Percentiles rank a stretch among this genome's conserved stretches.
Conservation (phyloP, 768 basidiomycete genomes). For the Leccinum disarticulatum region DNA sequence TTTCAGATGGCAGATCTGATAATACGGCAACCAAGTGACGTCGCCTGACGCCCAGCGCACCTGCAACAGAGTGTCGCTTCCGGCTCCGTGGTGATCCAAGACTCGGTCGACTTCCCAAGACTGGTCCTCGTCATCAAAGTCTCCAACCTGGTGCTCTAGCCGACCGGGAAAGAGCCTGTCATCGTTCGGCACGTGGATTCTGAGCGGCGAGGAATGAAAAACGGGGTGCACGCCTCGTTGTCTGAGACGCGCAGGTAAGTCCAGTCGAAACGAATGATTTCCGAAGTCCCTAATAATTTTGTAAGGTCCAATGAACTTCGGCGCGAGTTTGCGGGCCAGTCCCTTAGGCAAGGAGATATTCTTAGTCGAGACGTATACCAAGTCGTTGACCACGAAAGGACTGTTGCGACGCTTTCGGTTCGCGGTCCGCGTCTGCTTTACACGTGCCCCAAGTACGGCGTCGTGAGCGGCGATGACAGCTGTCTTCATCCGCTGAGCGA, state of each 20-base stretch:
- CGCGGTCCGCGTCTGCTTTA: conserved; percentile 33
- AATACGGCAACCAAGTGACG: neutral
- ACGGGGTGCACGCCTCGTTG: conserved; percentile 27
- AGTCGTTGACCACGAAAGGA: neutral
- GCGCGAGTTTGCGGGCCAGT: neutral
- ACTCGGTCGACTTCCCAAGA: neutral
- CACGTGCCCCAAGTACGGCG: conserved; percentile 26
- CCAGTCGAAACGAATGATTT: conserved; percentile 16
- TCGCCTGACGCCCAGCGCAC: neutral
- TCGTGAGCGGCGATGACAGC: conserved; percentile 36
- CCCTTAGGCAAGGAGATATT: neutral
- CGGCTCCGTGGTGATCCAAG: neutral
- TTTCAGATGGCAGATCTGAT: neutral
- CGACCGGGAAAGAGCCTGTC: conserved; percentile 27
- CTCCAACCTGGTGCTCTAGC: conserved; percentile 14
- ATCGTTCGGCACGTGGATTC: conserved; percentile 27
- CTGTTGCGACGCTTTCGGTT: conserved; percentile 20
- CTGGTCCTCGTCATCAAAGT: conserved; percentile 8
- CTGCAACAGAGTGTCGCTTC: neutral
- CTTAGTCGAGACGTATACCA: neutral
- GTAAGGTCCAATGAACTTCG: neutral
- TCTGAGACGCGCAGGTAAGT: conserved; percentile 28
- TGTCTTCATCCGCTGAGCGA: conserved; percentile 26
- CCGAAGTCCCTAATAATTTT: conserved; percentile 9
- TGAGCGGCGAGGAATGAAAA: conserved; percentile 35